phyloP scores from a whole-genome alignment of 1,139 yeast genomes.

The Kurtzmaniella quercitrusa region DNA sequence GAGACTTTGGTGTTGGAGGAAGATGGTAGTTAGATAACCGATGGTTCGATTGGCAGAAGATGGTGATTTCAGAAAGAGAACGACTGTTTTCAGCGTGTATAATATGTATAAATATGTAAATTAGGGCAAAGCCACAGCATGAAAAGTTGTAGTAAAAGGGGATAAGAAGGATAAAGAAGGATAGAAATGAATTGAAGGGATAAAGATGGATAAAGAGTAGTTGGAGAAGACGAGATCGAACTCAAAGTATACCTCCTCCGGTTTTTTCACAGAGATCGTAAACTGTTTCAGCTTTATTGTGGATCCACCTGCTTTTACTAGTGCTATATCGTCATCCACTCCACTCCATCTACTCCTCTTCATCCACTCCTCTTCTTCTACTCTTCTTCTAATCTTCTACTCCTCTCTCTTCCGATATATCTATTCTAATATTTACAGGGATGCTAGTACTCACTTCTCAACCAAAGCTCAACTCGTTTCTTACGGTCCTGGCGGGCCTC shows the following conservation, averaged over 20 bases:
- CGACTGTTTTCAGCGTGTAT: neutral
- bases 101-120: neutral
- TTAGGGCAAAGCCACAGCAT: neutral
- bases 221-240: too few species aligned
- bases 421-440: neutral
- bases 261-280: too few species aligned
- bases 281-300: too few species aligned
- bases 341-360: too few species aligned
- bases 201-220: too few species aligned
- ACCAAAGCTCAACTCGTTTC: conserved; percentile 59
- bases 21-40: neutral
- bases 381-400: too few species aligned
- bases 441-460: conserved; percentile 45
- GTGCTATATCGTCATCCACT: too few species aligned
- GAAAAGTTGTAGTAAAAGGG: neutral
- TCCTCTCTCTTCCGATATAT: neutral
- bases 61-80: neutral
- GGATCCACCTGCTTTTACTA: too few species aligned
- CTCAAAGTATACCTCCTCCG: too few species aligned
- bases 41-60: neutral
- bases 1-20: conserved; percentile 3
- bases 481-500: conserved; percentile 49
- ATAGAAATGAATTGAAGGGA: neutral
- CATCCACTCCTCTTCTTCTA: too few species aligned
- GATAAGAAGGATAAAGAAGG: neutral